Evolutionary conservation across 192 early-diverging fungal genomes (phyloP), one percentile per base, ranked within the genome.

Genomic region (Mortierella antarctica): DNA sequence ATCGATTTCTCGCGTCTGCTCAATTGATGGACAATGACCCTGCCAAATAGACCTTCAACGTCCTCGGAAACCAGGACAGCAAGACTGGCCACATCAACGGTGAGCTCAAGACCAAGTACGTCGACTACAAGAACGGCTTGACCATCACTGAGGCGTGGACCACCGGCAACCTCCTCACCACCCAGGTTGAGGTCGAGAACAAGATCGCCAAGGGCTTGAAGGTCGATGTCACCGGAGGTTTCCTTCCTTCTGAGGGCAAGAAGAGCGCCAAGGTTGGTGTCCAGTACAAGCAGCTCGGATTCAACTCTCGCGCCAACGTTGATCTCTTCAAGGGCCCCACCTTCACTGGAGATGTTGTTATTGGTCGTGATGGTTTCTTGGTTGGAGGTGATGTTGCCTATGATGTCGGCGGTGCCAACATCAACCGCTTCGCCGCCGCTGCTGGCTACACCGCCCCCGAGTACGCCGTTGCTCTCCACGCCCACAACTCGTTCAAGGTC

Each of bases 101-200:
- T 86, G 97, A 99, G 82, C 88, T 99, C 83, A 97, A 98, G 92
- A 94, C 94, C 87, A 99, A 99, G 91, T 99, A 97, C 86, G 73
- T 89, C 57, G 96, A 99, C 92, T 96, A 94, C 89, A 84, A 91
- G 75, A 94, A 93, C 72, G 98, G 98, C 76, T 87, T 98, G 23
- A 93, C 95, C 70, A 92, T 98, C 86, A 98, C 97, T 76, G 96
- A 98, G 88, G 89, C 94, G 60, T 99, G 98, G 98, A 96, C 93
- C 85, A 96, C 97, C 64, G 87, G 85, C 84, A 98, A 99, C 89
- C 88, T 96, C 62, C 85, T 99, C 53, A 94, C 92, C 67, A 94
- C 92, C 65, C 92, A 97, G 87, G 88, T 98, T 68, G 98, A 99
- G 86, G 86, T 98, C 39, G 90, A 93, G 73, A 95, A 99, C 91